Evolutionary conservation across 176 grass and related monocot genomes (phyloP).

Genomic region (Leersia perrieri): DNA sequence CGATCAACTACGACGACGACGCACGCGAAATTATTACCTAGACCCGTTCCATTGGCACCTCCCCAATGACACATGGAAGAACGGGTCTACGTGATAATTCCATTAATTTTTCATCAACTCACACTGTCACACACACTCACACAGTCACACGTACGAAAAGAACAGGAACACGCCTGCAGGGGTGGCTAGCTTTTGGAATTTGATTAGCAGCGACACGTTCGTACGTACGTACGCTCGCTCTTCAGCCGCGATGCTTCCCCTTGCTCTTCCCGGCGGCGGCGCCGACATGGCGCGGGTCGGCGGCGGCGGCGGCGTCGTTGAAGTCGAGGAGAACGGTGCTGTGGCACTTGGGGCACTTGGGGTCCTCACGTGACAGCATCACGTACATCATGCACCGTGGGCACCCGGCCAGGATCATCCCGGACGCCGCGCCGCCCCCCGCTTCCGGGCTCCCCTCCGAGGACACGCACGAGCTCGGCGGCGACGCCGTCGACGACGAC

Average conservation of each 20-base stretch:
- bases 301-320: slow-evolving; percentile 26
- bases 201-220: neutral
- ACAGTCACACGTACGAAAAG: neutral
- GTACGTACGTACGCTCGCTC: neutral
- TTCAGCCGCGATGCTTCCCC: slow-evolving; percentile 42
- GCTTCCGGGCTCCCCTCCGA: slow-evolving; percentile 79
- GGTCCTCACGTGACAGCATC: slow-evolving; percentile 89
- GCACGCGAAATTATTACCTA: slow-evolving; percentile 57
- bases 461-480: slow-evolving; percentile 90
- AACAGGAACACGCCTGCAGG: neutral
- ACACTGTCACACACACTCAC: neutral
- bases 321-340: slow-evolving; percentile 91
- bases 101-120: slow-evolving; percentile 37
- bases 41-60: slow-evolving; percentile 65
- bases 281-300: slow-evolving; percentile 15
- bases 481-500: slow-evolving; percentile 53
- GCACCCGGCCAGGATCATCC: slow-evolving; percentile 85
- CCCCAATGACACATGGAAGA: slow-evolving; percentile 41
- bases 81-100: slow-evolving; percentile 68
- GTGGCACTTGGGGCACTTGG: slow-evolving; percentile 95
- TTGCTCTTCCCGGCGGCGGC: slow-evolving; percentile 31
- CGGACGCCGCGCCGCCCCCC: slow-evolving; percentile 8
- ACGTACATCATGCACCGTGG: slow-evolving; percentile 97
- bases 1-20: neutral
- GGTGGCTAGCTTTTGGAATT: neutral